Conservation (phyloP, 1,139 yeast genomes). For the Pneumocystis sp. region DNA sequence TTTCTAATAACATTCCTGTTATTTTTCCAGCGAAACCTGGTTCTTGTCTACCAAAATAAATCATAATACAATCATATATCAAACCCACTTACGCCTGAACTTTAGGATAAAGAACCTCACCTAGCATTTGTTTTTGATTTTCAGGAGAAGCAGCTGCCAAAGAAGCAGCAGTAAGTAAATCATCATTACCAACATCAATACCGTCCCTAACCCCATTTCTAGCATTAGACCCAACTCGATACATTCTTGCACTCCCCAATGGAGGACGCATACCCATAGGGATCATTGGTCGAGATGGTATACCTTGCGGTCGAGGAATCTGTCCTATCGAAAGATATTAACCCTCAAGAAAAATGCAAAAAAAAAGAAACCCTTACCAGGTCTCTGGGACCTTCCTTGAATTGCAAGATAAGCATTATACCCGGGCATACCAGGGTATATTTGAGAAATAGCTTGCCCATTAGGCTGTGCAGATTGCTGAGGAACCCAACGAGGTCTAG, state of each 20-base stretch:
- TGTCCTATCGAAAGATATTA: background rate
- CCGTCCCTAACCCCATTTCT: conserved; percentile 6
- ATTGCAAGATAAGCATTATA: conserved; percentile 6
- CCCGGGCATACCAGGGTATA: conserved; percentile 7
- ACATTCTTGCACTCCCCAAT: conserved; percentile 2
- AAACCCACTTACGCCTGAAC: conserved; percentile 47
- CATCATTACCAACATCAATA: conserved; percentile 3
- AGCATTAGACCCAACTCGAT: conserved; percentile 8
- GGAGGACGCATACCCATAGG: conserved; percentile 9
- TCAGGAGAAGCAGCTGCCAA: conserved; percentile 39
- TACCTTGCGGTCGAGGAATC: conserved; percentile 43
- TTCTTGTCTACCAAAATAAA: conserved; percentile 27
- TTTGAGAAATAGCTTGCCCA: background rate
- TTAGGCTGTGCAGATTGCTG: conserved; percentile 1
- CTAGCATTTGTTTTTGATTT: conserved; percentile 91
- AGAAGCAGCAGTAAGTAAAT: conserved; percentile 22
- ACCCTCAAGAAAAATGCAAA: background rate
- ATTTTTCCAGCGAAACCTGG: conserved; percentile 97
- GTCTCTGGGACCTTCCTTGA: conserved; percentile 8
- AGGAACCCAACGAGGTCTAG: conserved; percentile 2
- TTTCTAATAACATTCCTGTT: conserved; percentile 97
- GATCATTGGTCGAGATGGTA: conserved; percentile 24
- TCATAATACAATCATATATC: background rate
- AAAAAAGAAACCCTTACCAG: background rate
- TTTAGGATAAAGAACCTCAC: conserved; percentile 95